Conservation (phyloP, 2,329 filamentous ascomycete genomes). For the Nemania sp. region DNA sequence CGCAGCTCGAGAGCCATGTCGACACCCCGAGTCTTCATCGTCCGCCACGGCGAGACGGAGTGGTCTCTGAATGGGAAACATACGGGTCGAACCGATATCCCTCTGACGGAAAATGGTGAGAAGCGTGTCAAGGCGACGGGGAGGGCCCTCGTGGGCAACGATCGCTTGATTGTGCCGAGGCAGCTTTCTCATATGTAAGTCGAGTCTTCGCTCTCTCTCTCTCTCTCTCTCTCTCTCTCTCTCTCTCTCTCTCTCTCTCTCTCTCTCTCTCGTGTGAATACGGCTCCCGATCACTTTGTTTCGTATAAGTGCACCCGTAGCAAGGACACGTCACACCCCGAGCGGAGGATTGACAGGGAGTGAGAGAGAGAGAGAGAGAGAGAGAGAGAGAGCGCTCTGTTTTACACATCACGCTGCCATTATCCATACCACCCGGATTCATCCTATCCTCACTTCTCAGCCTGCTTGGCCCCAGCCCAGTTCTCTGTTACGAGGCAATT, state of each 20-base stretch:
- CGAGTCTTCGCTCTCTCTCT: background rate
- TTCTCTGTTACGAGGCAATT: too few relatives aligned
- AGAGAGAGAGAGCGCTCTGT: too few relatives aligned
- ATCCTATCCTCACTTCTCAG: too few relatives aligned
- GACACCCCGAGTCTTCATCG: constrained; percentile 76
- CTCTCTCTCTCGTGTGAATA: too few relatives aligned
- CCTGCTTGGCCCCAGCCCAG: too few relatives aligned
- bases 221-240: background rate
- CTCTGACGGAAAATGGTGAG: constrained; percentile 80
- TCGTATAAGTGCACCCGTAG: too few relatives aligned
- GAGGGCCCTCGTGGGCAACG: constrained; percentile 78
- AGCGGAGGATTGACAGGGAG: too few relatives aligned
- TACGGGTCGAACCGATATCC: constrained; percentile 84
- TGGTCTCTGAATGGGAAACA: constrained; percentile 89
- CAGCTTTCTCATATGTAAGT: constrained; percentile 82
- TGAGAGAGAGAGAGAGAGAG: too few relatives aligned
- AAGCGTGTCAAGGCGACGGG: constrained; percentile 77
- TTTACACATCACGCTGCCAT: too few relatives aligned
- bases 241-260: background rate
- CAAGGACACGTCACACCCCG: too few relatives aligned
- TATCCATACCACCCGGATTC: too few relatives aligned
- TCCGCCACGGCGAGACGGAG: constrained; percentile 93
- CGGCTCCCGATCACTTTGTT: too few relatives aligned
- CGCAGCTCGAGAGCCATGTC: constrained; percentile 35
- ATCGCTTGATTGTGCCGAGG: constrained; percentile 81